These are phyloP conservation scores for Epicoccum sorghinum DNA, from an alignment of 2,329 filamentous ascomycete species.

Conservation along the genomic window DNA sequence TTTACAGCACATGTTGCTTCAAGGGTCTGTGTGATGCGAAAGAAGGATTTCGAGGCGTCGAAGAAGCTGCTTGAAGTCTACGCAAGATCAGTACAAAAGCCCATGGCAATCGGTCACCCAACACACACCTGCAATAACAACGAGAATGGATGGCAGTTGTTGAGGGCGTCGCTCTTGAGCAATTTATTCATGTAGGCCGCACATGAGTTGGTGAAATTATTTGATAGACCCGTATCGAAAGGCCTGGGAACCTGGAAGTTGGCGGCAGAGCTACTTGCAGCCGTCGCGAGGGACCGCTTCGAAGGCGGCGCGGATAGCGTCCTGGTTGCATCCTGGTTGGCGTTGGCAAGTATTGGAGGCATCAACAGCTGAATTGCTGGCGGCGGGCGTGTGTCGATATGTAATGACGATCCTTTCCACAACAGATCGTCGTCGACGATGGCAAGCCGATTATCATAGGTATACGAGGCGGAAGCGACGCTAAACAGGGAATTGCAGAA, in stretches of 20 bases:
- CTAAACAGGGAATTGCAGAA: slow-evolving; percentile 35
- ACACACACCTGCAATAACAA: slow-evolving; percentile 75
- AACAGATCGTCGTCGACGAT: slow-evolving; percentile 31
- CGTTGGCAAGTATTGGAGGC: slow-evolving; percentile 37
- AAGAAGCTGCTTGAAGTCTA: slow-evolving; percentile 88
- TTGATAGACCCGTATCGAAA: slow-evolving; percentile 57
- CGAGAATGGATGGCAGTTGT: slow-evolving; percentile 80
- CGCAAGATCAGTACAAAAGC: slow-evolving; percentile 12
- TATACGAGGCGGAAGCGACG: slow-evolving; percentile 26
- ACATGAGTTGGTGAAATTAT: slow-evolving; percentile 64
- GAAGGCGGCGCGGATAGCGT: slow-evolving; percentile 31
- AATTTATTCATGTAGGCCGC: slow-evolving; percentile 72
- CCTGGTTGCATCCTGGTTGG: slow-evolving; percentile 31
- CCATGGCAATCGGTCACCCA: neutral
- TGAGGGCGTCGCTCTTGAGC: slow-evolving; percentile 69
- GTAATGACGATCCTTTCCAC: slow-evolving; percentile 39
- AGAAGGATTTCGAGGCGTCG: slow-evolving; percentile 71
- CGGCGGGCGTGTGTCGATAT: slow-evolving; percentile 39
- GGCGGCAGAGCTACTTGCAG: slow-evolving; percentile 24
- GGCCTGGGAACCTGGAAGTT: slow-evolving; percentile 48
- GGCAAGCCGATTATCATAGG: slow-evolving; percentile 42
- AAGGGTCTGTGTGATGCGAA: slow-evolving; percentile 76
- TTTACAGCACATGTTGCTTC: slow-evolving; percentile 78
- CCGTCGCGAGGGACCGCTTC: slow-evolving; percentile 35
- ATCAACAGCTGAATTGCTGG: slow-evolving; percentile 39